Conservation (phyloP, 164 flowering plant species). For the Santalum album region DNA sequence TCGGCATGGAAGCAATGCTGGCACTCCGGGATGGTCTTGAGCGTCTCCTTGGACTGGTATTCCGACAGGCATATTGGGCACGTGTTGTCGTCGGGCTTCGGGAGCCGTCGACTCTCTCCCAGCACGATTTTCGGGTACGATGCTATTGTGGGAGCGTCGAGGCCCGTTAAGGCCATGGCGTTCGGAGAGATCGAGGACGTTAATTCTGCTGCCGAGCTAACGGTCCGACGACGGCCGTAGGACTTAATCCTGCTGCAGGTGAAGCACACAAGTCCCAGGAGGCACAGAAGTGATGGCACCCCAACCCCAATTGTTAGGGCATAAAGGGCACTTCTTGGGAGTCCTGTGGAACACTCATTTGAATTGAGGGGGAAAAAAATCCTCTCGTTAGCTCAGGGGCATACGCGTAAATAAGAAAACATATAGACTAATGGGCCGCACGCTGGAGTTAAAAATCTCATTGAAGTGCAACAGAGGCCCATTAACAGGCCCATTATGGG, state of each 20-base stretch:
- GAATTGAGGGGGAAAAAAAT: not conserved
- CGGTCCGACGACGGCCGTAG: not conserved
- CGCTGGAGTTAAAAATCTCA: too few relatives aligned
- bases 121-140: constrained; percentile 19
- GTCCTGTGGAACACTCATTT: not conserved
- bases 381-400: too few relatives aligned
- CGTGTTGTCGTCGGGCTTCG: constrained; percentile 12
- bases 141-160: constrained; percentile 17
- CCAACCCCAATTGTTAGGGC: not conserved
- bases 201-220: too few relatives aligned
- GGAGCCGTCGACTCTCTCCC: constrained; percentile 22
- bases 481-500: too few relatives aligned
- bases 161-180: constrained; percentile 1
- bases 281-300: not conserved
- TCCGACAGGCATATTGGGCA: constrained; percentile 27
- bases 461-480: too few relatives aligned
- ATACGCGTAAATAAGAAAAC: too few relatives aligned
- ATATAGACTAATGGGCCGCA: too few relatives aligned
- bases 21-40: constrained; percentile 22
- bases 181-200: not conserved
- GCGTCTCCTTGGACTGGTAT: constrained; percentile 15
- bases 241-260: not conserved
- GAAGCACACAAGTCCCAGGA: not conserved
- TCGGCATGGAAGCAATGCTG: constrained; percentile 27
- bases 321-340: not conserved